phyloP scores from a whole-genome alignment of 345 rosid genomes.

The Eucalyptus leucophloia region DNA sequence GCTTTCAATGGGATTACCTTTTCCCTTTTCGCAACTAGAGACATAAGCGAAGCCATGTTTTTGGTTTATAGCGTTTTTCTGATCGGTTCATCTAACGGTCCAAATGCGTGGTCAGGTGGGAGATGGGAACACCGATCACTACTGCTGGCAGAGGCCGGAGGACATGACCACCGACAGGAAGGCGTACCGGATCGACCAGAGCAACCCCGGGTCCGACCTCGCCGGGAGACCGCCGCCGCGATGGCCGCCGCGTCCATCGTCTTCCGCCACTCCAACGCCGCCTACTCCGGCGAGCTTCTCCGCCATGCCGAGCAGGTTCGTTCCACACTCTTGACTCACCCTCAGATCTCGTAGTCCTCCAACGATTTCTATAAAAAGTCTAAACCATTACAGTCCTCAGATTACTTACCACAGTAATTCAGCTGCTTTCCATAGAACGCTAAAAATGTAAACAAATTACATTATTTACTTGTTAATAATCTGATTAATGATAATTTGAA shows the following conservation, averaged over 20 bases:
- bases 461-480: not conserved
- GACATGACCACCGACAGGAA: conserved; percentile 94
- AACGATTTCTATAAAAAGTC: not conserved
- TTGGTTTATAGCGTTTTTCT: not conserved
- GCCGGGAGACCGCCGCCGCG: conserved; percentile 99
- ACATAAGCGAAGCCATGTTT: not conserved
- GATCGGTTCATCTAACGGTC: not conserved
- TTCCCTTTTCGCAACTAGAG: not conserved
- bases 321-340: not conserved
- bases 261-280: conserved; percentile 62
- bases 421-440: not conserved
- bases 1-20: not conserved
- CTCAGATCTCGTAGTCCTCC: not conserved
- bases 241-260: conserved; percentile 98
- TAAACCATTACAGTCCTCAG: not conserved
- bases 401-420: not conserved
- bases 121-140: conserved; percentile 94
- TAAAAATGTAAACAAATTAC: not conserved
- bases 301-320: conserved; percentile 86
- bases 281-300: conserved; percentile 67
- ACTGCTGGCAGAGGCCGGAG: conserved; percentile 99
- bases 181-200: conserved; percentile 85
- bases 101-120: conserved; percentile 46
- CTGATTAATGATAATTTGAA: not conserved
- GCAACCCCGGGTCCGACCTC: conserved; percentile 97